Conservation (phyloP, 176 grass and related monocot species). For the Bonia amplexicaulis region DNA sequence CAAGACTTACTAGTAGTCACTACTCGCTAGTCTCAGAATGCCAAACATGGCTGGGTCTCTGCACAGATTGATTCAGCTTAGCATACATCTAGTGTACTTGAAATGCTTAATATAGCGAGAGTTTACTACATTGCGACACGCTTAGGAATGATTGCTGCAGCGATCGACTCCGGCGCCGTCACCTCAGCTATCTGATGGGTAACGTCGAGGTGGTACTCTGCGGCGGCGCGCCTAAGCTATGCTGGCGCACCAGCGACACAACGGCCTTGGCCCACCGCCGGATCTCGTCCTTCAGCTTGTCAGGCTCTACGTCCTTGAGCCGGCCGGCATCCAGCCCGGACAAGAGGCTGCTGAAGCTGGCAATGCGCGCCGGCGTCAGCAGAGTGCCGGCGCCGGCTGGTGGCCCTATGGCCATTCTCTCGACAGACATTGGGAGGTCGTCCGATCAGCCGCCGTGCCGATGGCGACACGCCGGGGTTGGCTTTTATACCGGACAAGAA, state of each 20-base stretch:
- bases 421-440: not conserved
- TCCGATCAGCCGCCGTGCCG: not conserved
- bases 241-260: not conserved
- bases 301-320: slow-evolving; percentile 20
- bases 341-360: not conserved
- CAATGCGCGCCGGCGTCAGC: not conserved
- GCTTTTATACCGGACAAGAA: not conserved
- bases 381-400: not conserved
- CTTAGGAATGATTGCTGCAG: not conserved
- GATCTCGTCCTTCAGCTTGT: slow-evolving; percentile 19
- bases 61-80: not conserved
- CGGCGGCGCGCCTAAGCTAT: no score
- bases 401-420: not conserved
- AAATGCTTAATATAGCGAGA: not conserved
- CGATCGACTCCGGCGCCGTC: not conserved
- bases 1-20: not conserved
- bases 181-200: not conserved
- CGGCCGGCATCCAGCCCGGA: not conserved
- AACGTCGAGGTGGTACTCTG: not conserved
- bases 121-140: not conserved
- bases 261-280: not conserved
- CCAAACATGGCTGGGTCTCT: not conserved
- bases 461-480: not conserved
- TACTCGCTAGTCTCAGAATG: not conserved
- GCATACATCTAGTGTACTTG: not conserved